Base-by-base conservation (phyloP, 495 filamentous ascomycete genomes). In the Thermochaetoides thermophila region DNA sequence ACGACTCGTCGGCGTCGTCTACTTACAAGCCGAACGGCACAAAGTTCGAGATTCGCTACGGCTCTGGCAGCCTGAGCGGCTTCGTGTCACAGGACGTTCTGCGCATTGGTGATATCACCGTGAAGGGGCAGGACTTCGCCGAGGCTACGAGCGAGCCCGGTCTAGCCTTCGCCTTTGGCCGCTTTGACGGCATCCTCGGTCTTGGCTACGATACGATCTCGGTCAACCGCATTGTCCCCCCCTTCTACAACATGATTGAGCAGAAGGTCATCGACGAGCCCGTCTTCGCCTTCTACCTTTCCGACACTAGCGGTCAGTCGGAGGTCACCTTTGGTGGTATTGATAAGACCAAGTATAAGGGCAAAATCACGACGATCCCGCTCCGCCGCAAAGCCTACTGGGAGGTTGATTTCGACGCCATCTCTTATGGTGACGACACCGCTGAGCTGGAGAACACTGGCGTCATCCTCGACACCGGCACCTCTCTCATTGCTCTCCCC, bases 341-440 rank as follows among this genome's bases (percentile, higher is more conserved):
- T 36, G 76, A 96, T 59, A 63, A 84, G 57, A 61, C 64, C 49
- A 82, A 83, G 66, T 96, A 84, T 68, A 76, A 68, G 19, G 91
- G 91, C 45, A 77, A 95, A 59, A 68, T 99, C 48, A 83, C 74
- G 39, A 86, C 80, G 52, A 84, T 99, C 42, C 87, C 87, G 30
- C 73, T 99, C 42, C 76, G 89, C 54, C 82, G 91, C 50, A 95
- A 95, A 77, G 91, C 91, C 24, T 99, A 99, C 71, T 99, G 91
- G 91, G 91, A 99, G 68, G 87, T 96, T 17, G 85, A 96, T 44
- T 75, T 96, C 41, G 80, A 96, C 48, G 66, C 82, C 28, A 86
- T 99, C 61, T 72, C 75, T 29, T 87, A 94, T 40, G 91, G 89
- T 39, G 69, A 81, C 12, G 67, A 73, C 37, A 71, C 70, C 41